phyloP scores from a whole-genome alignment of 2,329 filamentous ascomycete genomes.

The Penicillium oxalicum region DNA sequence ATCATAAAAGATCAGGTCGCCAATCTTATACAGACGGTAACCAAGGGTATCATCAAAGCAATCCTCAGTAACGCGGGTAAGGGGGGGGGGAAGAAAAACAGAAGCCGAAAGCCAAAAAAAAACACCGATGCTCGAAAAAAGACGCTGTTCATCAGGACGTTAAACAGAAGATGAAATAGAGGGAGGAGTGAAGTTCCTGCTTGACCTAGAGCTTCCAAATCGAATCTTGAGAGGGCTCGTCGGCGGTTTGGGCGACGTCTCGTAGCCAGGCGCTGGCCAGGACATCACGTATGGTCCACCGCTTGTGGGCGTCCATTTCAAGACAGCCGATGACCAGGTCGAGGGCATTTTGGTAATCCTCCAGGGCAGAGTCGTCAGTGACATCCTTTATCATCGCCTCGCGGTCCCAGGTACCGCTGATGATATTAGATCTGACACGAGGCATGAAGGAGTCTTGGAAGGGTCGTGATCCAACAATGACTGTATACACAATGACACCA shows the following conservation, averaged over 20 bases:
- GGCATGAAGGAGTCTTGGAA: constrained; percentile 57
- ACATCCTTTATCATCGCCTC: constrained; percentile 45
- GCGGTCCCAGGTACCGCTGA: constrained; percentile 54
- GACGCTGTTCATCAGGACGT: constrained; percentile 10
- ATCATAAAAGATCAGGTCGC: no score
- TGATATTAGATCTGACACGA: constrained; percentile 54
- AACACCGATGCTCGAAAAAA: constrained; percentile 19
- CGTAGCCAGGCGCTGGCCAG: constrained; percentile 52
- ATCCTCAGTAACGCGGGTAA: no score
- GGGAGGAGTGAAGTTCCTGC: not conserved
- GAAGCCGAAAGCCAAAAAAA: constrained; percentile 13
- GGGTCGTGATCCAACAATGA: constrained; percentile 56
- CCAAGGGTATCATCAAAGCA: no score
- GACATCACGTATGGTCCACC: constrained; percentile 54
- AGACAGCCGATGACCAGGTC: constrained; percentile 57
- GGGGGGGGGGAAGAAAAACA: not conserved
- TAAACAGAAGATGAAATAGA: not conserved
- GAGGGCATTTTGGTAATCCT: constrained; percentile 46
- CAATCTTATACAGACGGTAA: not conserved
- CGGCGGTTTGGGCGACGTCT: constrained; percentile 30
- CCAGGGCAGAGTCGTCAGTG: constrained; percentile 28
- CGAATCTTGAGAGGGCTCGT: constrained; percentile 28
- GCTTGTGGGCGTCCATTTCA: constrained; percentile 48
- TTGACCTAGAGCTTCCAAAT: constrained; percentile 34
- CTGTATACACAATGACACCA: constrained; percentile 57